Conservation (phyloP, 306 rosid species). For the Calophaca sinica region DNA sequence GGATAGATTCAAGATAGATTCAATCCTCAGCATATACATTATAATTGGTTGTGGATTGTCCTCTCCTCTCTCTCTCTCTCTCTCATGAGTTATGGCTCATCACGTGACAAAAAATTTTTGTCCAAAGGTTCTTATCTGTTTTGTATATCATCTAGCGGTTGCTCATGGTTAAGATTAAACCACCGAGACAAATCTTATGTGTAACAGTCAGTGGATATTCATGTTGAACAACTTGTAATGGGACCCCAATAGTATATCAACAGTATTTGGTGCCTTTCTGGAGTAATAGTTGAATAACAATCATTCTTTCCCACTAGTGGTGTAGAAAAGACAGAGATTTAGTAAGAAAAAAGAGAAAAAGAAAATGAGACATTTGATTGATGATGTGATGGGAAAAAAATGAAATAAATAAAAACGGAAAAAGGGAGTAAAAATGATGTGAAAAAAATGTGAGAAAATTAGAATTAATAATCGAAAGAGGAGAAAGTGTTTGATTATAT, state of each 20-base stretch:
- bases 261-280: conserved; percentile 32
- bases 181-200: conserved; percentile 35
- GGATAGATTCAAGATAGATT: conserved; percentile 46
- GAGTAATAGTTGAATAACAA: conserved; percentile 17
- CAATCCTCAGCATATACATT: conserved; percentile 26
- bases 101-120: background rate
- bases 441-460: background rate
- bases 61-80: conserved; percentile 29
- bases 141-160: conserved; percentile 38
- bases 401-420: background rate
- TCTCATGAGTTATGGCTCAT: conserved; percentile 28
- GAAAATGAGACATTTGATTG: conserved; percentile 5
- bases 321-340: background rate
- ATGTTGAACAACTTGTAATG: conserved; percentile 40
- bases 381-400: background rate
- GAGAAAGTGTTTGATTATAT: too few species aligned
- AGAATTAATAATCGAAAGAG: too few species aligned
- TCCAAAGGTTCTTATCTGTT: conserved; percentile 42
- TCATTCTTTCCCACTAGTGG: conserved; percentile 4
- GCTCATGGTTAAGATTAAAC: conserved; percentile 48
- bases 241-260: conserved; percentile 28
- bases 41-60: conserved; percentile 47
- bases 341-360: too few species aligned
- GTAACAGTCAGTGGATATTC: conserved; percentile 43
- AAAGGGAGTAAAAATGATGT: background rate